Conservation (phyloP, 1,139 yeast species). For the Diutina siamensis region DNA sequence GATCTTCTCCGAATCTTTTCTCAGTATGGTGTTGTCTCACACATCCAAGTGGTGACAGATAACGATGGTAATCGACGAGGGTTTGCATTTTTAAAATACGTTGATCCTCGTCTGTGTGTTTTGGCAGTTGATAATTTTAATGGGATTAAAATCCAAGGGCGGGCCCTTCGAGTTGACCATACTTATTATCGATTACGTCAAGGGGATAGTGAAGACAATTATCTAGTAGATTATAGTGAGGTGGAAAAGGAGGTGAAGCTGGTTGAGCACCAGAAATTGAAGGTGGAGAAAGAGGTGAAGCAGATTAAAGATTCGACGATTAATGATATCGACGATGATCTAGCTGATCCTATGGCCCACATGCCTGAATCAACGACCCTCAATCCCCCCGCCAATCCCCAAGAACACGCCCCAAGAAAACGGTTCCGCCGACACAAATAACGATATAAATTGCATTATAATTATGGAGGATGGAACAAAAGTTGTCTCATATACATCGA, state of each 20-base stretch:
- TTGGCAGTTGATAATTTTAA: slow-evolving; percentile 85
- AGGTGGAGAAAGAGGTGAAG: slow-evolving; percentile 1
- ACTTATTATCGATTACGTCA: slow-evolving; percentile 48
- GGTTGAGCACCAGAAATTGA: slow-evolving; percentile 5
- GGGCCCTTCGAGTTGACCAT: slow-evolving; percentile 63
- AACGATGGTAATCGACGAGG: slow-evolving; percentile 49
- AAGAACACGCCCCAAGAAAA: too few relatives aligned
- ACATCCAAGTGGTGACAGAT: slow-evolving; percentile 62
- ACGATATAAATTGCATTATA: too few relatives aligned
- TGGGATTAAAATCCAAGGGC: slow-evolving; percentile 53
- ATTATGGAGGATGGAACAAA: too few relatives aligned
- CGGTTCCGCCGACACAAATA: not conserved
- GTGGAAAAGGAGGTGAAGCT: slow-evolving; percentile 9
- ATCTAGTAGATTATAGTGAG: slow-evolving; percentile 21
- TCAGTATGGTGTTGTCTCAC: slow-evolving; percentile 83
- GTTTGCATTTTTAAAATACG: slow-evolving; percentile 75
- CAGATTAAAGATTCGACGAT: not conserved
- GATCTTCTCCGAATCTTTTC: slow-evolving; percentile 74
- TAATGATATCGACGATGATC: slow-evolving; percentile 8
- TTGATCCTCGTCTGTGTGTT: slow-evolving; percentile 68
- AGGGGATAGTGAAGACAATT: slow-evolving; percentile 38
- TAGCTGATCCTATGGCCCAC: slow-evolving; percentile 14
- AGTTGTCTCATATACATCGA: not conserved
- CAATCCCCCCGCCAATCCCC: too few relatives aligned
- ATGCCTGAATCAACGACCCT: not conserved